phyloP scores from a whole-genome alignment of 176 grass and related monocot species.

The Miscanthus lutarioriparius region DNA sequence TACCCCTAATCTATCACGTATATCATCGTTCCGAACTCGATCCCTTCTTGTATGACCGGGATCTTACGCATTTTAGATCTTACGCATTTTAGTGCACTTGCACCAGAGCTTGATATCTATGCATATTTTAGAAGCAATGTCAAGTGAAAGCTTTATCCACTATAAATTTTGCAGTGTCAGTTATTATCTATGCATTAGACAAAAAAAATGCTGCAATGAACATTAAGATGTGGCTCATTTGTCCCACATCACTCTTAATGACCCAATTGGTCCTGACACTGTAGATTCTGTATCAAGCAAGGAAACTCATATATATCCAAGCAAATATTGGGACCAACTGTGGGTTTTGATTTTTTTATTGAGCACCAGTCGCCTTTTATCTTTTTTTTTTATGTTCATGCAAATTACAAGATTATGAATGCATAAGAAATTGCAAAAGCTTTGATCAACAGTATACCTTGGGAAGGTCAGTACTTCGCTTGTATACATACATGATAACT shows the following conservation, averaged over 20 bases:
- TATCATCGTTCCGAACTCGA: too few relatives aligned
- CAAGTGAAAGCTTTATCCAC: not conserved
- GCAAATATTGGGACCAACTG: not conserved
- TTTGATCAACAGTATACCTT: slow-evolving; percentile 51
- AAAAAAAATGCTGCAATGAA: not conserved
- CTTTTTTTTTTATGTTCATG: not conserved
- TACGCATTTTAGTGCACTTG: not conserved
- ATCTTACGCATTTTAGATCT: too few relatives aligned
- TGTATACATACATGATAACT: slow-evolving; percentile 93
- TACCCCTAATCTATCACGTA: too few relatives aligned
- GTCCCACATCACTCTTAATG: not conserved
- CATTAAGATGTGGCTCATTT: not conserved
- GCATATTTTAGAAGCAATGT: not conserved
- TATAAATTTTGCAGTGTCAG: not conserved
- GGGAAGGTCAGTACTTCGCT: slow-evolving; percentile 87
- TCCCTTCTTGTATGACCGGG: too few relatives aligned
- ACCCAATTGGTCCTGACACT: not conserved
- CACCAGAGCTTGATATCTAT: not conserved
- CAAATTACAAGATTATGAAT: not conserved
- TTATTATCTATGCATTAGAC: not conserved
- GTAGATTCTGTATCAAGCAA: not conserved
- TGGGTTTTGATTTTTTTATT: not conserved
- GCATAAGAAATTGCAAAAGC: slow-evolving; percentile 20
- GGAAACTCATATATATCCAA: not conserved
- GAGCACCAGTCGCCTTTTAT: not conserved